Evolutionary conservation across 805 yeast genomes (phyloP).

Genomic region (Saturnispora bothae): DNA sequence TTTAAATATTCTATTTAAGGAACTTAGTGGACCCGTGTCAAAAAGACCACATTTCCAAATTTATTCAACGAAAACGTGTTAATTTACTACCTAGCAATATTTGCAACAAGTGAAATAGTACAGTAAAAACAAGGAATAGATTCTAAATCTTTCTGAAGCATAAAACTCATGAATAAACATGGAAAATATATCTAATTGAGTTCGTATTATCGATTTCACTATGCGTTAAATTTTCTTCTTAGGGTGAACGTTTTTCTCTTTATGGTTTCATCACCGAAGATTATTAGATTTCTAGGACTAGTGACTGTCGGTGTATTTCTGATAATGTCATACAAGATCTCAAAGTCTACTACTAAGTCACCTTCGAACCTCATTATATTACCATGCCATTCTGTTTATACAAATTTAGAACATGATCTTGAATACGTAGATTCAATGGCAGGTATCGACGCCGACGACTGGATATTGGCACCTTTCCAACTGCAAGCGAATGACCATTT

Average conservation of each 20-base stretch:
- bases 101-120: too few relatives aligned
- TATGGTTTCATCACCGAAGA: neutral
- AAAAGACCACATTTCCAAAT: too few relatives aligned
- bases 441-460: slow-evolving; percentile 43
- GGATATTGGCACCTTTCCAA: slow-evolving; percentile 64
- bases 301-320: neutral
- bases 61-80: too few relatives aligned
- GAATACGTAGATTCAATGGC: slow-evolving; percentile 7
- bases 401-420: slow-evolving; percentile 6
- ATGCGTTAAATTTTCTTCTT: too few relatives aligned
- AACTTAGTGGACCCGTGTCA: too few relatives aligned
- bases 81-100: too few relatives aligned
- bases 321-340: neutral
- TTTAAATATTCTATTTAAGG: too few relatives aligned
- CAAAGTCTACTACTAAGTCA: neutral
- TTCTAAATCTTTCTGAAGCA: too few relatives aligned
- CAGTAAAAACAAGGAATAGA: too few relatives aligned
- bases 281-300: neutral
- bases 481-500: slow-evolving; percentile 58
- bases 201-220: too few relatives aligned
- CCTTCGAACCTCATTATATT: slow-evolving; percentile 31
- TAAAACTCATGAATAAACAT: too few relatives aligned
- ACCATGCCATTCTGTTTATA: slow-evolving; percentile 33
- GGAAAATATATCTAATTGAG: too few relatives aligned
- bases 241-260: neutral